Evolutionary conservation across 352 stramenopile species (phyloP), one percentile per base, ranked within the genome.

Genomic region (Globisporangium apiculatum): DNA sequence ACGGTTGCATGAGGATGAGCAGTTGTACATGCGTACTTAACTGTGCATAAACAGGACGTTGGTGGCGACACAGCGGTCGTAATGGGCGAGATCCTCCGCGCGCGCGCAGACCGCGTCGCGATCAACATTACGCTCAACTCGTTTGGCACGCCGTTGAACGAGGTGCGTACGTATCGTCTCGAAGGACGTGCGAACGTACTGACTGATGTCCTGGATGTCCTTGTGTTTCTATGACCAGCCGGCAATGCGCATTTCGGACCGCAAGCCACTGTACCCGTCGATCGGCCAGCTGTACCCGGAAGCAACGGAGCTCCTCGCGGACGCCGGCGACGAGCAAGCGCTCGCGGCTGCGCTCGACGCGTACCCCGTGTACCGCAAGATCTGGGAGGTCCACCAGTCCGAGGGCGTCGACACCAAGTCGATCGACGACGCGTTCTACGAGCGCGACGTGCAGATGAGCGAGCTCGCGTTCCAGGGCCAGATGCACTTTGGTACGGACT

Each of bases 91-190:
- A 91, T 99, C 49, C 71, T 98, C 40, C 70, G 79, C 60, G 94
- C 95, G 43, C 88, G 96, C 38, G 97, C 97, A 41, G 97, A 99
- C 71, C 97, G 93, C 48, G 98, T 98, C 55, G 95, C 97, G 24
- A 99, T 99, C 72, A 99, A 99, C 76, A 98, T 99, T 61, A 99
- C 97, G 36, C 80, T 99, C 55, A 99, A 99, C 83, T 99, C 96
- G 45, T 99, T 99, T 63, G 94, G 91, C 51, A 97, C 88, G 18
- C 83, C 81, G 17, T 67, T 97, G 55, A 97, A 97, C 54, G 87
- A 97, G 61, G 71, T 83, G 58, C 8, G 47, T 47, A 45, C 35
- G 53, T 38, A 35, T 53, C 12, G 8, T 31, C 24, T 31, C 24
- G 24, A 31, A 31, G 24, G 24, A 31, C 24, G 24, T 31, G 24